Base-by-base conservation (phyloP, 2,329 filamentous ascomycete species). In the Trichothecium roseum region DNA sequence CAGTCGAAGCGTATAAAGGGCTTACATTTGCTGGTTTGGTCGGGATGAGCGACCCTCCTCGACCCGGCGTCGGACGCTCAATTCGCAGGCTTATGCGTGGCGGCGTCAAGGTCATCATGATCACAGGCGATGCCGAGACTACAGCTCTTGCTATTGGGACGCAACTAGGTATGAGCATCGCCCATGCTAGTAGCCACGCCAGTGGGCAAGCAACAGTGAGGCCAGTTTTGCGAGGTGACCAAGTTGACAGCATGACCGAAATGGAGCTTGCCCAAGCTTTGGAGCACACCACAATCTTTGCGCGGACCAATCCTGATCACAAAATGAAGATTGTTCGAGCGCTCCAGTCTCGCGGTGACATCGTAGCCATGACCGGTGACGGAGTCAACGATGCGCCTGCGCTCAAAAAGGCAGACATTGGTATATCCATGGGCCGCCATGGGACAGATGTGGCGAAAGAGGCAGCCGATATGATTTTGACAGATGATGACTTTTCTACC, bases 331-430 rank as follows among this genome's bases (percentile, higher is more conserved):
- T 98, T 50, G 83, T 98, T 42, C 72, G 76, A 37, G 91, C 91
- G 1, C 74, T 98, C 18, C 91, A 98, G 59, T 78, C 84, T 38
- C 82, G 89, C 27, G 89, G 89, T 20, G 88, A 96, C 57, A 93
- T 98, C 36, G 91, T 98, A 31, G 93, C 91, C 39, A 98, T 98
- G 91, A 98, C 91, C 10, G 91, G 91, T 6, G 91, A 98, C 49
- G 91, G 91, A 33, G 93, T 98, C 40, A 98, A 98, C 48, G 91
- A 98, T 62, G 91, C 91, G 2, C 91, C 91, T 4, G 91, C 91
- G 5, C 64, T 98, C 46, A 98, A 98, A 62, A 93, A 86, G 62
- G 91, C 91, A 5, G 91, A 98, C 51, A 96, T 98, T 59, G 91
- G 91, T 34, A 94, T 98, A 44, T 86, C 86, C 7, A 98, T 98